Conservation (phyloP, 1,284 basidiomycete species). For the Cystobasidium sp. region DNA sequence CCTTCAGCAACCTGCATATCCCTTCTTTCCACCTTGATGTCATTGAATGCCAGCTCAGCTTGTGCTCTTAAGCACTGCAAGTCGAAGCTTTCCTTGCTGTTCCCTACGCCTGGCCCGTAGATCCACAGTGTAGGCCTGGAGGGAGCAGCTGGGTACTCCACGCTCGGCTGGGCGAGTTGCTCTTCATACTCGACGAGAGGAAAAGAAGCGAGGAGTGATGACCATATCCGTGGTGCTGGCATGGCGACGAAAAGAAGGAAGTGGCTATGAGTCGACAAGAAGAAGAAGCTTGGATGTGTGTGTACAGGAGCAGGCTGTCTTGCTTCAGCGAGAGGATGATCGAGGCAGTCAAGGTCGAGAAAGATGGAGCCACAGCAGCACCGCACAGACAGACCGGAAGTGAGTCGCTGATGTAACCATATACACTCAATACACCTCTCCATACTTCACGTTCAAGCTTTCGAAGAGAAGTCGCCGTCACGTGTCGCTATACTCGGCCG, state of each 20-base stretch:
- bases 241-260: background rate
- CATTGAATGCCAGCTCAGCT: conserved; percentile 36
- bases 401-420: no score
- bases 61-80: conserved; percentile 33
- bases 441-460: no score
- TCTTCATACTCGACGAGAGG: conserved; percentile 40
- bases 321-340: background rate
- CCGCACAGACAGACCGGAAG: no score
- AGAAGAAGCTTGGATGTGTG: background rate
- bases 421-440: no score
- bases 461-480: no score
- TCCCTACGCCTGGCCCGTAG: conserved; percentile 41
- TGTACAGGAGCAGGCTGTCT: background rate
- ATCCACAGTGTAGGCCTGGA: conserved; percentile 35
- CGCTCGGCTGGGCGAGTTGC: conserved; percentile 14
- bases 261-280: background rate
- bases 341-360: conserved; percentile 1
- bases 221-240: conserved; percentile 36
- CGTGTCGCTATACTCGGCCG: no score
- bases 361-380: no score
- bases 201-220: conserved; percentile 22
- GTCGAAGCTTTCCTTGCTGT: conserved; percentile 41
- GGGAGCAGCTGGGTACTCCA: conserved; percentile 14
- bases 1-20: conserved; percentile 31
- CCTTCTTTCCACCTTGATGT: conserved; percentile 17